Conservation (phyloP, 371 early-diverging fungal species). For the Mucor circinelloides region DNA sequence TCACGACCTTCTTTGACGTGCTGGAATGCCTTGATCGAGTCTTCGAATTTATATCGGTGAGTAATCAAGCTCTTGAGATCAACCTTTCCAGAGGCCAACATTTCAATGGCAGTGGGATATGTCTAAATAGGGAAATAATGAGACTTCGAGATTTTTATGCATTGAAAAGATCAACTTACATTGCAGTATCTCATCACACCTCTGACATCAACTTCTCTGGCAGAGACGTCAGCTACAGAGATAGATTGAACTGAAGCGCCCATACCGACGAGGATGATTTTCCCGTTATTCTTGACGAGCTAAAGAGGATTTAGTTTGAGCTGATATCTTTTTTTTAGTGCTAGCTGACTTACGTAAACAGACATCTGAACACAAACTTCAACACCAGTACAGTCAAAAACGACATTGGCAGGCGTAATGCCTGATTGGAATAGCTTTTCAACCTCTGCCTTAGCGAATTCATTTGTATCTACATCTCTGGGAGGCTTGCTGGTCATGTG, state of each 20-base stretch:
- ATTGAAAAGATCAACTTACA: slow-evolving; percentile 24
- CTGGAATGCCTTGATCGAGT: slow-evolving; percentile 51
- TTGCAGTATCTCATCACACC: slow-evolving; percentile 58
- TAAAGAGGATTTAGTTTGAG: not conserved
- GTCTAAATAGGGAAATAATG: slow-evolving; percentile 15
- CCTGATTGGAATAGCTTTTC: slow-evolving; percentile 26
- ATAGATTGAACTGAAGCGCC: slow-evolving; percentile 48
- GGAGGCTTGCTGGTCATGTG: slow-evolving; percentile 32
- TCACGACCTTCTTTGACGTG: slow-evolving; percentile 49
- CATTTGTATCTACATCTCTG: slow-evolving; percentile 41
- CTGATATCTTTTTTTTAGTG: not conserved
- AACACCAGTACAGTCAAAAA: slow-evolving; percentile 57
- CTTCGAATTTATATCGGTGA: slow-evolving; percentile 47
- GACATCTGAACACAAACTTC: slow-evolving; percentile 58
- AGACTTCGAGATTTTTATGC: not conserved
- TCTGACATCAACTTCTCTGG: slow-evolving; percentile 52
- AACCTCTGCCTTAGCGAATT: slow-evolving; percentile 41
- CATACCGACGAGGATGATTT: slow-evolving; percentile 56
- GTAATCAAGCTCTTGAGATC: slow-evolving; percentile 53
- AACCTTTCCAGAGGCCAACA: slow-evolving; percentile 49
- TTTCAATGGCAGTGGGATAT: slow-evolving; percentile 50
- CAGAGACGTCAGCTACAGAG: slow-evolving; percentile 46
- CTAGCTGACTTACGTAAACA: slow-evolving; percentile 25
- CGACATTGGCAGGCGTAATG: slow-evolving; percentile 38
- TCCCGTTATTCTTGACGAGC: slow-evolving; percentile 50